Evolutionary conservation across 129 eudicot genomes (phyloP).

Genomic region (Tanacetum coccineum): DNA sequence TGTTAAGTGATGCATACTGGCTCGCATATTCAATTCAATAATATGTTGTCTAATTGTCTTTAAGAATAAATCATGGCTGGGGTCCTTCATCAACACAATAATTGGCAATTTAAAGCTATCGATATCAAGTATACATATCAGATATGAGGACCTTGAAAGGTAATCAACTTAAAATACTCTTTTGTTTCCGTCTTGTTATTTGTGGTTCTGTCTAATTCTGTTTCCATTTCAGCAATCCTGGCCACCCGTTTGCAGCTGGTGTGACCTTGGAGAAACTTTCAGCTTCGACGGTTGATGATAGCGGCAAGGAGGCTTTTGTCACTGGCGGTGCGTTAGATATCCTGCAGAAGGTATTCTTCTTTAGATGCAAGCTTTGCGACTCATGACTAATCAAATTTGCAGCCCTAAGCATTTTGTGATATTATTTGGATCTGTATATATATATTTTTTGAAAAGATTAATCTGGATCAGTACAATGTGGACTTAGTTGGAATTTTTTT

Average conservation of each 20-base stretch:
- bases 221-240: conserved; percentile 69
- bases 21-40: conserved; percentile 28
- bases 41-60: conserved; percentile 31
- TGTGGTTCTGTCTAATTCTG: conserved; percentile 26
- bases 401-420: neutral
- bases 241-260: conserved; percentile 97
- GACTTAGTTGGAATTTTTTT: conserved; percentile 6
- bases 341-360: conserved; percentile 71
- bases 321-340: conserved; percentile 93
- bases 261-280: conserved; percentile 82
- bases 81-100: conserved; percentile 88
- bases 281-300: conserved; percentile 86
- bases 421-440: neutral
- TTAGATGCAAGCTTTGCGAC: conserved; percentile 9
- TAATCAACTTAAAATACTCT: conserved; percentile 21
- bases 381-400: conserved; percentile 18
- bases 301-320: conserved; percentile 83
- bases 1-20: conserved; percentile 15
- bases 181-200: conserved; percentile 7
- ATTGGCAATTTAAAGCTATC: conserved; percentile 96
- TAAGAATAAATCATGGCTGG: conserved; percentile 95
- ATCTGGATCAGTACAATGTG: neutral
- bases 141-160: conserved; percentile 99
- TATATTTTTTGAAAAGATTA: too few species aligned
- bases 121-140: conserved; percentile 92